Percentiles rank a stretch among this genome's conserved stretches.
phyloP scores from a whole-genome alignment of 2,329 filamentous ascomycete genomes.

The Scedosporium aurantiacum region DNA sequence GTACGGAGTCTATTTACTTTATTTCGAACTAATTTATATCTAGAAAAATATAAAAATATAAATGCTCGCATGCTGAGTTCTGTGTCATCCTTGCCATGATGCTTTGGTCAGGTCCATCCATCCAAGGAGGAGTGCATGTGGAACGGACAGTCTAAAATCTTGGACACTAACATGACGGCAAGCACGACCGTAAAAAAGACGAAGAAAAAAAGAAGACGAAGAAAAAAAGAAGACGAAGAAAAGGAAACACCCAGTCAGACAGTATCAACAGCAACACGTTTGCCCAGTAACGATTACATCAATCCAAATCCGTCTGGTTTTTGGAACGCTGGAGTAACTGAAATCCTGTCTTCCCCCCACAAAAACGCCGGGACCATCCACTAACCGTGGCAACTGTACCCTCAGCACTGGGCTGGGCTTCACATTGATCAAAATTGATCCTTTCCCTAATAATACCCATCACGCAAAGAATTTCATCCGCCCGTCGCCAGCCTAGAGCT shows the following conservation, averaged over 20 bases:
- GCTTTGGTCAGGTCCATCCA: background rate
- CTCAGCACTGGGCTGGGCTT: background rate
- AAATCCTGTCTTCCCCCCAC: background rate
- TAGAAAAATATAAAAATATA: no score
- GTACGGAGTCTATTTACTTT: background rate
- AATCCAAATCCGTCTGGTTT: background rate
- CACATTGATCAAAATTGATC: background rate
- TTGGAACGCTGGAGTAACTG: background rate
- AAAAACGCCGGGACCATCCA: background rate
- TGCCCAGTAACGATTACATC: background rate
- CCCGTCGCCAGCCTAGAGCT: background rate
- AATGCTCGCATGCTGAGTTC: no score
- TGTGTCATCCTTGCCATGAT: no score
- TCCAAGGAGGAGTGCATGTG: background rate
- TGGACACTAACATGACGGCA: background rate
- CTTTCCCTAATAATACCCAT: background rate
- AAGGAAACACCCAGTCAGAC: background rate
- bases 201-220: background rate
- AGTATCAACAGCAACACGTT: background rate
- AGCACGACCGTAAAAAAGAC: background rate
- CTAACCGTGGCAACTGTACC: background rate
- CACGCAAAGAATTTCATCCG: background rate
- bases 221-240: background rate
- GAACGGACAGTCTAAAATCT: background rate
- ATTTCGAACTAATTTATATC: no score